Evolutionary conservation across 805 yeast species (phyloP), one percentile per base, ranked within the genome.

Genomic region (Starmerella gropengiesseri): DNA sequence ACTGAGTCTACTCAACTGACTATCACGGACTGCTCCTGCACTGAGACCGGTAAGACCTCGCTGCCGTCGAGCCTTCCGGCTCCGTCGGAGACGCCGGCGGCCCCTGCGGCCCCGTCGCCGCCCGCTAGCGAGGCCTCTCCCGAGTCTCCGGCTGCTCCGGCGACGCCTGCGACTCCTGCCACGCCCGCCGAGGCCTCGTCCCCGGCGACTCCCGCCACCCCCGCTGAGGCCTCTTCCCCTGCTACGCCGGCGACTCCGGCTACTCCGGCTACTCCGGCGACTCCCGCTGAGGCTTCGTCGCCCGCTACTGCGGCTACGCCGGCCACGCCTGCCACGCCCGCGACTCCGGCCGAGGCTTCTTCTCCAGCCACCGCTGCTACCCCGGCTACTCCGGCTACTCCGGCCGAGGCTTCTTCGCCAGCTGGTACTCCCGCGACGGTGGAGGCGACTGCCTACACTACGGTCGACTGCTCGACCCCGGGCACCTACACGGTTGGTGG

Each of bases 1-100:
- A 45, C 55, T 8, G 66, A 58, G 51, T 62, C 87, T 41, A 81
- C 89, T 54, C 63, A 68, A 44, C 54, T 79, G 45, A 68, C 67
- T 53, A 69, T 75, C 60, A 75, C 75, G 72, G 71, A 70, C 70
- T 63, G 63, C 63, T 75, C 83, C 57, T 70, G 74, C 74, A 75
- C 82, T 47, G 75, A 62, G 54, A 74, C 83, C 44, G 59, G 76
- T 57, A 69, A 43, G 18, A 18, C 43, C 31, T 14, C 31, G 77
- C 84, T 60, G 77, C 86, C 54, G 62, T 78, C 57, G 77, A 84
- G 63, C 22, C 48, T 33, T 34, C 44, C 46, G 40, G 17, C 6
- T 6, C 22, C 40, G n/a, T 19, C 34, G 27, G 27, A 12, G 12
- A 8, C 31, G 29, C 29, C 37, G 21, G 28, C 29, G 5, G 5